A percentile compares a stretch with the other conserved stretches of the same genome.
phyloP scores from a whole-genome alignment of 176 grass and related monocot species.

The Saccharum officinarum region DNA sequence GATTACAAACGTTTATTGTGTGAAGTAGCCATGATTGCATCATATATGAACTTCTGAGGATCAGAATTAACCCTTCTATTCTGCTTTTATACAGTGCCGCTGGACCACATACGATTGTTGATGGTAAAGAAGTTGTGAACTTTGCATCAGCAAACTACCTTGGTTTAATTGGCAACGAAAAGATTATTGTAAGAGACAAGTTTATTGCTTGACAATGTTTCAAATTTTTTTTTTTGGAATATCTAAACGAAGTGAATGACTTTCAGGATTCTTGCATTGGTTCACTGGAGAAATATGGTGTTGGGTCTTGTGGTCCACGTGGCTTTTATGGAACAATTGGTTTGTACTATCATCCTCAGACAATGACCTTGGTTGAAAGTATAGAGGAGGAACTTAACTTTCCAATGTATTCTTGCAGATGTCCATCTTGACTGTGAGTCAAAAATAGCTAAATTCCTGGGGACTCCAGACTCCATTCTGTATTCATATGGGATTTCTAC shows the following conservation, averaged over 20 bases:
- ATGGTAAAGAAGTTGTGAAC: constrained; percentile 93
- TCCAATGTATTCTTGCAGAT: constrained; percentile 58
- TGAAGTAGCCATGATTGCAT: background rate
- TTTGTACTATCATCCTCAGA: constrained; percentile 36
- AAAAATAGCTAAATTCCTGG: constrained; percentile 85
- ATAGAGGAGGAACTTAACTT: constrained; percentile 41
- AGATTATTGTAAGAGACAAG: constrained; percentile 73
- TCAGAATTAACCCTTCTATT: constrained; percentile 31
- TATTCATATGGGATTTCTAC: constrained; percentile 98
- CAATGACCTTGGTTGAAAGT: constrained; percentile 19
- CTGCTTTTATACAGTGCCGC: constrained; percentile 62
- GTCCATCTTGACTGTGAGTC: constrained; percentile 94
- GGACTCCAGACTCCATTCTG: constrained; percentile 86
- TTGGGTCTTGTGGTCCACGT: constrained; percentile 92
- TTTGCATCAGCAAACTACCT: constrained; percentile 97
- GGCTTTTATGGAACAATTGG: constrained; percentile 98
- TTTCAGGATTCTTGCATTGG: constrained; percentile 78
- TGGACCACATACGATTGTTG: constrained; percentile 73
- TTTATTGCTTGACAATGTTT: constrained; percentile 34
- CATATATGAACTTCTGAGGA: constrained; percentile 17
- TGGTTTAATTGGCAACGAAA: constrained; percentile 85
- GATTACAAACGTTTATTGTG: background rate
- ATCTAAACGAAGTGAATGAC: constrained; percentile 26
- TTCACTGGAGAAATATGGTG: constrained; percentile 97
- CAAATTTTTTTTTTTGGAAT: constrained; percentile 7